Percentiles rank a stretch among this genome's conserved stretches.
Evolutionary conservation across 2,329 filamentous ascomycete species (phyloP).

Genomic region (Elsinoe australis): DNA sequence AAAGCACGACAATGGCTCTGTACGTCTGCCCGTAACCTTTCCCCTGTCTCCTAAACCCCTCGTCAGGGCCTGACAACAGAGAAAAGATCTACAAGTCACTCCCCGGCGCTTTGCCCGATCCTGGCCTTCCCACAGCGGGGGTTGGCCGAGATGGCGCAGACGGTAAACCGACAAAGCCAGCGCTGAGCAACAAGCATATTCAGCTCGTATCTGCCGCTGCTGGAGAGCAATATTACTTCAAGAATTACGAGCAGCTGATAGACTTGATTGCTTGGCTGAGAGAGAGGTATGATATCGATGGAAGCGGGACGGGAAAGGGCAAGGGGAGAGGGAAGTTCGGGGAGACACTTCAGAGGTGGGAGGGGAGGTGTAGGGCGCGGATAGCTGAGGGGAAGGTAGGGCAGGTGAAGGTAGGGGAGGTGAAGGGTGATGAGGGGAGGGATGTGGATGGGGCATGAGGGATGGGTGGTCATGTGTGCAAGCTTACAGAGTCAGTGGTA

Average conservation of each 20-base stretch:
- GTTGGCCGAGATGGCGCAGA: too few relatives aligned
- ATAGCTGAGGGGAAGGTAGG: conserved; percentile 16
- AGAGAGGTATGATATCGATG: conserved; percentile 23
- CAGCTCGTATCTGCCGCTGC: conserved; percentile 45
- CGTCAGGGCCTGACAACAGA: neutral
- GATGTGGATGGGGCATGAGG: neutral
- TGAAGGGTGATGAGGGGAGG: neutral
- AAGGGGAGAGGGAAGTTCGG: conserved; percentile 20
- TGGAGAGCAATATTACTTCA: conserved; percentile 51
- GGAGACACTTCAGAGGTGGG: conserved; percentile 25
- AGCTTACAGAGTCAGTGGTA: neutral
- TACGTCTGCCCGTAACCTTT: conserved; percentile 17
- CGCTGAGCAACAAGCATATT: conserved; percentile 27
- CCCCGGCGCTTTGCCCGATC: neutral
- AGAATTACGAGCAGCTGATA: conserved; percentile 45
- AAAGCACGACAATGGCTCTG: conserved; percentile 27
- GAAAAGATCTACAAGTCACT: conserved; percentile 17
- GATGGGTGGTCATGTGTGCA: neutral
- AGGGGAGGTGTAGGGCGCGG: conserved; percentile 21
- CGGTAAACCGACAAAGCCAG: conserved; percentile 20
- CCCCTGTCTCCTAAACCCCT: neutral
- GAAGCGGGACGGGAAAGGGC: conserved; percentile 14
- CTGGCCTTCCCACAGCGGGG: neutral
- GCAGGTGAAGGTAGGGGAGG: neutral
- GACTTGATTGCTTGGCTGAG: conserved; percentile 24